A percentile compares a stretch with the other conserved stretches of the same genome.
Evolutionary conservation across 306 rosid species (phyloP).

Genomic region (Adenanthera pavonina): DNA sequence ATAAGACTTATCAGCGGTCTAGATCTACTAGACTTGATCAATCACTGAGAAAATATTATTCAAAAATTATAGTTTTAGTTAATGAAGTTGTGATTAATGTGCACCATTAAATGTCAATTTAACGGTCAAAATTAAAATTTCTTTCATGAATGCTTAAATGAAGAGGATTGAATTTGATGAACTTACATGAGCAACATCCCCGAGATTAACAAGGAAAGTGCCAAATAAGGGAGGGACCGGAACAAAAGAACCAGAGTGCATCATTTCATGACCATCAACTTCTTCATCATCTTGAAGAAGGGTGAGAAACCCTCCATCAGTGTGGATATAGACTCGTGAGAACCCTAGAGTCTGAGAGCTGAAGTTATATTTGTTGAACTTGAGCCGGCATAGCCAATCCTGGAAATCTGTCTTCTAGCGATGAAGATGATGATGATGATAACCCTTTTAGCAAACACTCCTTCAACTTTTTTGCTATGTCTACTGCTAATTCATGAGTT

Average conservation of each 20-base stretch:
- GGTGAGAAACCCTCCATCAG: constrained; percentile 56
- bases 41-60: no score
- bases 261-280: constrained; percentile 63
- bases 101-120: no score
- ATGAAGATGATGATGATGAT: neutral
- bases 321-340: constrained; percentile 42
- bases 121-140: no score
- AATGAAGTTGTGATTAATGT: no score
- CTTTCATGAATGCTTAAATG: no score
- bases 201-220: constrained; percentile 46
- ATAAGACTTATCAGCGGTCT: no score
- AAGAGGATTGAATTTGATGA: no score
- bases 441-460: constrained; percentile 49
- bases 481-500: constrained; percentile 36
- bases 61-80: no score
- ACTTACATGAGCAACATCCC: constrained; percentile 52
- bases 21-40: no score
- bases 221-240: constrained; percentile 43
- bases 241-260: constrained; percentile 42
- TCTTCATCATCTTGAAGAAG: constrained; percentile 63
- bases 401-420: constrained; percentile 20
- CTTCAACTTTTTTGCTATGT: constrained; percentile 50
- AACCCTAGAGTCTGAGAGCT: constrained; percentile 50
- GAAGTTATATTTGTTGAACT: constrained; percentile 66
- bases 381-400: constrained; percentile 58